Evolutionary conservation across 2,329 filamentous ascomycete species (phyloP).

Genomic region (Epichloe uncinata): DNA sequence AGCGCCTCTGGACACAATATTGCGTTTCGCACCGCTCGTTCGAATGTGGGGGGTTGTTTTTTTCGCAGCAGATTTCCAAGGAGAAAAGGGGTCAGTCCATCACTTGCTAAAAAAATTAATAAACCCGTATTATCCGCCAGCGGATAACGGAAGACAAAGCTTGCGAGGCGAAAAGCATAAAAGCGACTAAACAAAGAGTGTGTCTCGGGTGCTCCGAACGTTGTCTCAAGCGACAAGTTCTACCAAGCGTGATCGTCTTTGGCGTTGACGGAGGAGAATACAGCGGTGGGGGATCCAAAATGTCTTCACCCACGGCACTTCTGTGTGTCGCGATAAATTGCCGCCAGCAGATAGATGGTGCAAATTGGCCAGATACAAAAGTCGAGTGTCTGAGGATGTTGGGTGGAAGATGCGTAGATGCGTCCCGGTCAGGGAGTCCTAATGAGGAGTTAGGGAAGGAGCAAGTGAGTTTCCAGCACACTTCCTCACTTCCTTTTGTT

Average conservation of each 20-base stretch:
- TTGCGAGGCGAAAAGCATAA: background rate
- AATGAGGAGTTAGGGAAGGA: too few species aligned
- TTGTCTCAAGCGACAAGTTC: background rate
- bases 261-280: background rate
- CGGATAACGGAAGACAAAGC: conserved; percentile 1
- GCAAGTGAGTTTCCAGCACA: too few species aligned
- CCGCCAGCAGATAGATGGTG: too few species aligned
- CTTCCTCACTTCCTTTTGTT: too few species aligned
- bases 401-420: too few species aligned
- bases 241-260: background rate
- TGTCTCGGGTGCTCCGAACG: background rate
- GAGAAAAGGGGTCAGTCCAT: background rate
- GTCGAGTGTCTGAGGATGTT: too few species aligned
- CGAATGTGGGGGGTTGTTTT: background rate
- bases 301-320: background rate
- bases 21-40: background rate
- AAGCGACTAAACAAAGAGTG: background rate
- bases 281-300: background rate
- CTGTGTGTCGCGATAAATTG: too few species aligned
- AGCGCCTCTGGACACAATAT: background rate
- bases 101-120: background rate
- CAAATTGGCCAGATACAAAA: too few species aligned
- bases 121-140: background rate
- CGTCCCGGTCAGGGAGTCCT: too few species aligned
- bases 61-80: background rate